Conservation (phyloP, 306 rosid species). For the Dalbergia oliveri region DNA sequence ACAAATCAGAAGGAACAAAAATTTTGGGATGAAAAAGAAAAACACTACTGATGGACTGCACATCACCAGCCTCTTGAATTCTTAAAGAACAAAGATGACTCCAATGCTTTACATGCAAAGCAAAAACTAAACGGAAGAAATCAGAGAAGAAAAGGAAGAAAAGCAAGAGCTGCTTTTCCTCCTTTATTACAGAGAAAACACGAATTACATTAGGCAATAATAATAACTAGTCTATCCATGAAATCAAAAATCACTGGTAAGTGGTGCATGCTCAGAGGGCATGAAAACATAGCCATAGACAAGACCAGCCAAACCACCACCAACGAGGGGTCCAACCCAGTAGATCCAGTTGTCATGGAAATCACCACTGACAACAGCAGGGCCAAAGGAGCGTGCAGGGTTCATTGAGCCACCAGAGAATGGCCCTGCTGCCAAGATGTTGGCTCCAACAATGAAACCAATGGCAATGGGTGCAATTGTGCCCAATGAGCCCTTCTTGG, state of each 20-base stretch:
- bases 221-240: neutral
- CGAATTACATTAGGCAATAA: conserved; percentile 18
- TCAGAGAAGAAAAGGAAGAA: conserved; percentile 33
- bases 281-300: conserved; percentile 69
- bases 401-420: conserved; percentile 96
- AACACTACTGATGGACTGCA: conserved; percentile 1
- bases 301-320: conserved; percentile 90
- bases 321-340: conserved; percentile 92
- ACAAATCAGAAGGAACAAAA: neutral
- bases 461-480: conserved; percentile 92
- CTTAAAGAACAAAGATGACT: conserved; percentile 46
- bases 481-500: conserved; percentile 84
- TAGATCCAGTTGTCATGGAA: conserved; percentile 83
- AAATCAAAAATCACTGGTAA: conserved; percentile 51
- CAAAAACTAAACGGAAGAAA: conserved; percentile 18
- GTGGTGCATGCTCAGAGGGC: conserved; percentile 65
- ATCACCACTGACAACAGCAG: conserved; percentile 82
- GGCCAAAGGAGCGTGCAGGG: conserved; percentile 95
- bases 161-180: conserved; percentile 36
- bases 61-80: conserved; percentile 44
- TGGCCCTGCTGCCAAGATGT: conserved; percentile 89
- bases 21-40: neutral
- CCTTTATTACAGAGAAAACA: conserved; percentile 49
- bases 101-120: conserved; percentile 39
- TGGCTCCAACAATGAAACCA: conserved; percentile 91